Base-by-base conservation (phyloP, 2,329 filamentous ascomycete species). In the Sclerotinia glacialis region DNA sequence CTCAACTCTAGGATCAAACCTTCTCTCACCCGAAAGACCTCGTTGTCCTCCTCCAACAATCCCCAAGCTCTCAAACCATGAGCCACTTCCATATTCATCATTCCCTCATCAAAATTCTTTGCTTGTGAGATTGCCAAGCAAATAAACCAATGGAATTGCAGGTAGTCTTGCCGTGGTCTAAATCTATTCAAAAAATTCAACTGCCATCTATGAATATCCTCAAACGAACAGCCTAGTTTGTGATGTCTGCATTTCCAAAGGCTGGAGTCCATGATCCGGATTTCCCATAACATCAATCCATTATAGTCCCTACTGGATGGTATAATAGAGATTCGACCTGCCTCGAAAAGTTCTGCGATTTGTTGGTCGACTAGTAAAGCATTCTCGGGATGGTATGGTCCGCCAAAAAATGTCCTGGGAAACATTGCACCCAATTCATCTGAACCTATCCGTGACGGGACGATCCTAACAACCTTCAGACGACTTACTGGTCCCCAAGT, bases 281-380 rank as follows among this genome's bases (percentile, higher is more conserved):
- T 1, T 23, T 37, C 5, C 21, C 50, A 52, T 18, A 0, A 5
- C 0, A 16, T 52, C 4, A 34, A 14, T 12, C 21, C 5, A 12
- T 23, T 3, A 9, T 16, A 1, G 3, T 2, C 3, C 5, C 14
- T 3, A n/a, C 11, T 14, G 1, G 0, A 14, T 54, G 31, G 21
- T 12, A 54, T 5, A 23, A 54, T 23, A 21, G 11, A 54, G 21
- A 54, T 14, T n/a, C 31, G 52, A 37, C 31, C 7, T 37, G 52
- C 18, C 52, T 54, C 52, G n/a, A 6, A 54, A 54, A 11, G 21
- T 6, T 37, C 52, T 37, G 28, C 16, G 21, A 37, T 37, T 37
- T 54, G 52, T 54, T 7, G 37, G 7, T 54, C 52, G 11, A 54
- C 21, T 14, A 54, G 23, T 40, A 21, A 55, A n/a, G 21, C 21